phyloP scores from a whole-genome alignment of 345 rosid species.

The Hibiscus trionum region DNA sequence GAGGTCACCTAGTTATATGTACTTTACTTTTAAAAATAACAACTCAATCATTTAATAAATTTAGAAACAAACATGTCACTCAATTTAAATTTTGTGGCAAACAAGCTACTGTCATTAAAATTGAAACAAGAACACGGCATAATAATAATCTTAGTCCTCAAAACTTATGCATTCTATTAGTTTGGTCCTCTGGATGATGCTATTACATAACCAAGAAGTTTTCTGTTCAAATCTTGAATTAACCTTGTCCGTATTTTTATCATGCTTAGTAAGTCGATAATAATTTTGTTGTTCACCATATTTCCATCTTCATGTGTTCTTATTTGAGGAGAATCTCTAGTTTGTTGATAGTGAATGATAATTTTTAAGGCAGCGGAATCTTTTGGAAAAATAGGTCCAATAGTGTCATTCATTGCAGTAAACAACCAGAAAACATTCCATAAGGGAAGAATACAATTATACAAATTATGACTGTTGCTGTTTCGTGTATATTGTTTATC shows the following conservation, averaged over 20 bases:
- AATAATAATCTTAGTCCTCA: too few relatives aligned
- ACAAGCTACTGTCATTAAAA: too few relatives aligned
- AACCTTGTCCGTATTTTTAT: conserved; percentile 1
- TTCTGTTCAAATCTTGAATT: neutral
- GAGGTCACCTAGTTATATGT: too few relatives aligned
- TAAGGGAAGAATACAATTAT: too few relatives aligned
- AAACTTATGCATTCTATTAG: too few relatives aligned
- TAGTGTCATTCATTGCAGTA: neutral
- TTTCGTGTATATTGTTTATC: too few relatives aligned
- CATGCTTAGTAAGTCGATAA: neutral
- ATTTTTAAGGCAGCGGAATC: neutral
- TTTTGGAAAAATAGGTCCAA: neutral
- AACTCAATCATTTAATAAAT: too few relatives aligned
- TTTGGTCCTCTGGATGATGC: conserved; percentile 46
- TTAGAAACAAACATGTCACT: too few relatives aligned
- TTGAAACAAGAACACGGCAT: too few relatives aligned
- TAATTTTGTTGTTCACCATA: neutral
- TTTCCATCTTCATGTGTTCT: neutral
- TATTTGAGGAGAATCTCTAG: neutral
- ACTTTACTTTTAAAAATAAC: too few relatives aligned
- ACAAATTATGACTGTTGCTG: too few relatives aligned
- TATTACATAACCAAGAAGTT: neutral
- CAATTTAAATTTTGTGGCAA: too few relatives aligned
- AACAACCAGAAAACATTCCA: neutral
- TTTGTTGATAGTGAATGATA: neutral